Base-by-base conservation (phyloP, 2,329 filamentous ascomycete genomes). In the Macrophomina phaseolina region DNA sequence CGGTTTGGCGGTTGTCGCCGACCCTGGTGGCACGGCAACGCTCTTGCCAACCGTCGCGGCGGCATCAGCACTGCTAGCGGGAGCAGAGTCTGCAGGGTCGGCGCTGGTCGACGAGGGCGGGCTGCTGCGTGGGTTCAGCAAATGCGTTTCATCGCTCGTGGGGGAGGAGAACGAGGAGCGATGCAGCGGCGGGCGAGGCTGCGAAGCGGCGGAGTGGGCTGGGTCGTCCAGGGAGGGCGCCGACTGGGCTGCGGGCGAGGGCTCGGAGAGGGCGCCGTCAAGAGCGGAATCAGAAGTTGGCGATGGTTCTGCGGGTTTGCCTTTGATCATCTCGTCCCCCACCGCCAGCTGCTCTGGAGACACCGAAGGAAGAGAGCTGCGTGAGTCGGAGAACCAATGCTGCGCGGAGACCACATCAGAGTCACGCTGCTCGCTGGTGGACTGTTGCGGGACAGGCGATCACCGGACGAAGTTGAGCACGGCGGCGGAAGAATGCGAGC, bases 101-200 rank as follows among this genome's bases (percentile, higher is more conserved):
- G 34, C 55, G 65, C 53, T 23, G 36, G 46, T 52, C 67, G 14
- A 66, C 40, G 36, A 40, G 6, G 63, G 48, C 7, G 68, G 14
- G n/a, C 56, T 51, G 28, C 36, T 49, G 23, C 18, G 36, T 32
- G 65, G 18, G 34, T 66, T 53, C 48, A 66, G 36, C 34, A 68
- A 36, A 18, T 36, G 65, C 42, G 65, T 60, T 60, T 68, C 67
- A 67, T 63, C 62, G 49, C 18, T 63, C 34, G 36, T 45, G 42
- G 14, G 70, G 28, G 36, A 68, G 45, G 64, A 70, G 73, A 56
- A 68, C 69, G 36, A 73, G 64, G 45, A 70, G 66, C 73, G 74
- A 49, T 76, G 74, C 68, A 77, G 71, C 46, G 70, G 69, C 51
- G 75, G 75, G 45, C 75, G 73, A 30, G 70, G 53, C 68, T 75